These are phyloP conservation scores for Cetradonia linearis DNA, from an alignment of 495 filamentous ascomycete species.

Conservation along the genomic window DNA sequence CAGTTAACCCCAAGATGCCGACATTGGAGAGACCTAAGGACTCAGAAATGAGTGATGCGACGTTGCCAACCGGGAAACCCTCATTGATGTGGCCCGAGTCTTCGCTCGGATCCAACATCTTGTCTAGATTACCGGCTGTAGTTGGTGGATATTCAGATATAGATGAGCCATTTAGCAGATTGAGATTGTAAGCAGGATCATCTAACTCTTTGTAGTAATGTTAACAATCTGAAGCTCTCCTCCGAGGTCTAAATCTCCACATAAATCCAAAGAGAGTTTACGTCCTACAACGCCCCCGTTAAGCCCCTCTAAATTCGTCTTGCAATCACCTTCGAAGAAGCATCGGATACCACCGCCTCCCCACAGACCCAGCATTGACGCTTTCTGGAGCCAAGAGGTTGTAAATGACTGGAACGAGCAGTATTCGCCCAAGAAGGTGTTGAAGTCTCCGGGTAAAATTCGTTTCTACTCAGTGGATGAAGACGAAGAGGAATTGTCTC, in stretches of 20 bases:
- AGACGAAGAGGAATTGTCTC: constrained; percentile 15
- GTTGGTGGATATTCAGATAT: not conserved
- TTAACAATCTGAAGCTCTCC: constrained; percentile 16
- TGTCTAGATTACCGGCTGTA: not conserved
- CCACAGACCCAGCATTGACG: constrained; percentile 59
- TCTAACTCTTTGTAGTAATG: not conserved
- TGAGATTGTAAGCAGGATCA: constrained; percentile 16
- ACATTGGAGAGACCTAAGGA: not conserved
- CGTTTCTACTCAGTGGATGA: constrained; percentile 32
- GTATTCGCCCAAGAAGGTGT: constrained; percentile 57
- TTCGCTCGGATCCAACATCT: not conserved
- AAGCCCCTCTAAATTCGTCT: constrained; percentile 35
- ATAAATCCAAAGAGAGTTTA: constrained; percentile 6
- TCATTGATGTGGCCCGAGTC: not conserved
- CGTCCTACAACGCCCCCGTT: constrained; percentile 32
- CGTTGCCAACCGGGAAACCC: not conserved
- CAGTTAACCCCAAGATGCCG: not conserved
- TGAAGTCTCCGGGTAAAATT: constrained; percentile 22
- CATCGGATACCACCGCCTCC: constrained; percentile 44
- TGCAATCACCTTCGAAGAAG: constrained; percentile 46
- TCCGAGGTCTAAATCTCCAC: constrained; percentile 16
- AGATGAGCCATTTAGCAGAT: not conserved
- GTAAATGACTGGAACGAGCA: constrained; percentile 77
- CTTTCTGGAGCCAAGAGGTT: constrained; percentile 68
- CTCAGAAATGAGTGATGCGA: not conserved